Evolutionary conservation across 129 eudicot species (phyloP).

Genomic region (Tagetes patula): DNA sequence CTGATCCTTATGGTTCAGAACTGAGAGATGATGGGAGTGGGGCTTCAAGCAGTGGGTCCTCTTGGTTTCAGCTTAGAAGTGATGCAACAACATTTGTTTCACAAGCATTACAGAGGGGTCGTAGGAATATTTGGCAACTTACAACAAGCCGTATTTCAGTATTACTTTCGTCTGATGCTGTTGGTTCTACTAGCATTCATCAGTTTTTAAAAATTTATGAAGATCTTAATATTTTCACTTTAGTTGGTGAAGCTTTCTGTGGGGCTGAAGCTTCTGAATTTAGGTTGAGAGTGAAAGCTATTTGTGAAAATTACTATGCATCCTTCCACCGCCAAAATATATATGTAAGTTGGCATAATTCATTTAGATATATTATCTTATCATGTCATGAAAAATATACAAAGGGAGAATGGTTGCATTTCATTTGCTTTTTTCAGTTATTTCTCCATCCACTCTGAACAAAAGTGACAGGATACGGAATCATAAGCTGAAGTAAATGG

Average conservation of each 20-base stretch:
- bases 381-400: constrained; percentile 5
- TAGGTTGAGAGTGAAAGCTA: constrained; percentile 69
- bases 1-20: constrained; percentile 44
- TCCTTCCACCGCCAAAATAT: constrained; percentile 92
- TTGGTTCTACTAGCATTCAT: constrained; percentile 82
- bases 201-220: constrained; percentile 84
- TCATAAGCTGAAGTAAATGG: constrained; percentile 10
- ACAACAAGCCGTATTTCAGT: constrained; percentile 85
- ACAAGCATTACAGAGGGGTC: constrained; percentile 77
- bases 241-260: constrained; percentile 94
- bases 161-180: constrained; percentile 86
- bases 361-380: background rate
- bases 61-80: constrained; percentile 82
- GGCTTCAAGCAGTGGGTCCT: constrained; percentile 92
- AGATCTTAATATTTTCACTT: constrained; percentile 70
- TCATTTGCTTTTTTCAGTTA: constrained; percentile 6
- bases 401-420: constrained; percentile 5
- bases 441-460: background rate
- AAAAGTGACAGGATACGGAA: constrained; percentile 7
- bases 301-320: constrained; percentile 69
- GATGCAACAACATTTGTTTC: constrained; percentile 80
- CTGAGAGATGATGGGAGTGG: constrained; percentile 62
- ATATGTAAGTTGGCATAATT: constrained; percentile 56
- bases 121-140: constrained; percentile 92
- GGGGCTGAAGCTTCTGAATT: constrained; percentile 83